These are phyloP conservation scores for Fusarium sp. DNA, from an alignment of 2,329 filamentous ascomycete genomes.

Conservation along the genomic window DNA sequence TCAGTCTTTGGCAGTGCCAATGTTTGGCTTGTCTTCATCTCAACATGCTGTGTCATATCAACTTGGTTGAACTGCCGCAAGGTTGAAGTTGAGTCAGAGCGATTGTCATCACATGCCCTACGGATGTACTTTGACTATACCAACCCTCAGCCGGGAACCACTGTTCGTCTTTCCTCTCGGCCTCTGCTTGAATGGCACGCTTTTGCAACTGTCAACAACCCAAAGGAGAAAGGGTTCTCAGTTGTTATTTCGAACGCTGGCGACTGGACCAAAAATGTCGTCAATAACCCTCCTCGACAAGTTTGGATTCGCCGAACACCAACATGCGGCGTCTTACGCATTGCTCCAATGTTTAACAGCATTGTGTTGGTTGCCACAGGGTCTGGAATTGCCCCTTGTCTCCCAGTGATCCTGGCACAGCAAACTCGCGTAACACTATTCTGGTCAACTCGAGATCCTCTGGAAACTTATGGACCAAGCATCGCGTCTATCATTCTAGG, in stretches of 20 bases:
- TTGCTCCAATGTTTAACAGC: constrained; percentile 70
- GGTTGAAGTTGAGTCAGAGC: constrained; percentile 69
- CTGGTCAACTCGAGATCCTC: constrained; percentile 69
- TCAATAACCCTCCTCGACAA: constrained; percentile 65
- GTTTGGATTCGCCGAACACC: constrained; percentile 74
- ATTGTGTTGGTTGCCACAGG: constrained; percentile 74
- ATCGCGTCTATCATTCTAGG: constrained; percentile 62
- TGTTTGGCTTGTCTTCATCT: constrained; percentile 72
- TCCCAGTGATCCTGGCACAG: constrained; percentile 61
- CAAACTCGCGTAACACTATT: constrained; percentile 64
- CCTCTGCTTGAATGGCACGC: constrained; percentile 75
- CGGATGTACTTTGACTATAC: constrained; percentile 73
- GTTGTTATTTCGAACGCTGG: constrained; percentile 74
- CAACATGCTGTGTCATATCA: constrained; percentile 70
- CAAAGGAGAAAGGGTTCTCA: constrained; percentile 64
- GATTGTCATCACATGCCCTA: constrained; percentile 74
- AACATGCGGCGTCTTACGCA: constrained; percentile 70
- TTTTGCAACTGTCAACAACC: constrained; percentile 74
- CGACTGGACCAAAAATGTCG: constrained; percentile 70
- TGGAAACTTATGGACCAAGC: constrained; percentile 66
- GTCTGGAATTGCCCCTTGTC: constrained; percentile 71
- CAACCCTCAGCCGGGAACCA: constrained; percentile 55
- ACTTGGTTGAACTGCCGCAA: constrained; percentile 76
- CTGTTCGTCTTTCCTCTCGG: constrained; percentile 66
- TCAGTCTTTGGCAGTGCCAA: constrained; percentile 51